These are phyloP conservation scores for Curvularia hawaiiensis DNA, from an alignment of 2,329 filamentous ascomycete genomes.

Conservation along the genomic window DNA sequence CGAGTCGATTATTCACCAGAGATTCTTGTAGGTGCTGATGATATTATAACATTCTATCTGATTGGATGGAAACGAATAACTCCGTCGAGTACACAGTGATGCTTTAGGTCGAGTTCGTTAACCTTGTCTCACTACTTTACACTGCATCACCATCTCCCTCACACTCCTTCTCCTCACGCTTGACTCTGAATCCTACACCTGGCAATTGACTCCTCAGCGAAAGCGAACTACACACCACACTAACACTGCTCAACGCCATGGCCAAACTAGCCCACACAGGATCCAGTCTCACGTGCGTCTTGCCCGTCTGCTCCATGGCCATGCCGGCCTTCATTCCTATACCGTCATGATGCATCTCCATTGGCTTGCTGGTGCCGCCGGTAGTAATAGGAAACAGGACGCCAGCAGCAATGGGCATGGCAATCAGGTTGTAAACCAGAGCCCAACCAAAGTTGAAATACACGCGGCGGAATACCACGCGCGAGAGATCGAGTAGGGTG, in stretches of 20 bases:
- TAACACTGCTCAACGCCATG: slow-evolving; percentile 92
- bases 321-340: slow-evolving; percentile 38
- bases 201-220: slow-evolving; percentile 62
- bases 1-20: too few species aligned
- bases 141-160: not conserved
- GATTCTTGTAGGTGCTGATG: too few species aligned
- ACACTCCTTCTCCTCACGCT: slow-evolving; percentile 1
- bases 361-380: slow-evolving; percentile 46
- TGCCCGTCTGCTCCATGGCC: slow-evolving; percentile 47
- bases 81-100: not conserved
- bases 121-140: not conserved
- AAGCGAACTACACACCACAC: slow-evolving; percentile 83
- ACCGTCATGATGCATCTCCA: slow-evolving; percentile 50
- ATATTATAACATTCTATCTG: too few species aligned
- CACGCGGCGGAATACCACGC: slow-evolving; percentile 75
- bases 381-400: slow-evolving; percentile 69
- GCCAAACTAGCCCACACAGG: slow-evolving; percentile 88
- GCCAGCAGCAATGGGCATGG: slow-evolving; percentile 81
- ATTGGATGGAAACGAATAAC: not conserved
- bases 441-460: slow-evolving; percentile 89
- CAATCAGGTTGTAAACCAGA: slow-evolving; percentile 77
- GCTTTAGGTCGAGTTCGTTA: not conserved
- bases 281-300: slow-evolving; percentile 67
- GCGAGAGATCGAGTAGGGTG: slow-evolving; percentile 73
- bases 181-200: slow-evolving; percentile 51